A percentile compares a stretch with the other conserved stretches of the same genome.
phyloP scores from a whole-genome alignment of 495 filamentous ascomycete genomes.

The Trypethelium eluteriae region DNA sequence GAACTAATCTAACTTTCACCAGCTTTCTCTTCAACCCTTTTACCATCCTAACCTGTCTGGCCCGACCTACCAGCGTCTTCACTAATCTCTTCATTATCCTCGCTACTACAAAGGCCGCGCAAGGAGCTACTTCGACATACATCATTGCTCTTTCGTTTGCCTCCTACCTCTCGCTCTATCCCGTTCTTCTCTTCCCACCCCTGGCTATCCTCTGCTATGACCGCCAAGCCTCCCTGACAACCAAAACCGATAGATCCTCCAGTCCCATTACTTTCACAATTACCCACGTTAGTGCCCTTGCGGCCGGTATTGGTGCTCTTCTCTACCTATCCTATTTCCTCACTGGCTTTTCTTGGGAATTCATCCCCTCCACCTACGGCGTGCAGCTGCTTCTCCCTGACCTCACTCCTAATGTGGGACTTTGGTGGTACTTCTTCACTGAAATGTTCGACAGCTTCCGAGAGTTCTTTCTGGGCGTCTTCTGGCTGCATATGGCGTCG shows the following conservation, averaged over 20 bases:
- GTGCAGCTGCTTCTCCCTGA: constrained; percentile 86
- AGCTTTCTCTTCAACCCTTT: constrained; percentile 94
- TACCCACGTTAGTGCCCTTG: constrained; percentile 26
- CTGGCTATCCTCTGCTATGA: constrained; percentile 78
- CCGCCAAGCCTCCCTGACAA: constrained; percentile 28
- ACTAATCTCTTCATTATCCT: constrained; percentile 82
- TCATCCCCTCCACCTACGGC: constrained; percentile 81
- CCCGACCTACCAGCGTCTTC: constrained; percentile 84
- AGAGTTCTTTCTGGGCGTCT: constrained; percentile 92
- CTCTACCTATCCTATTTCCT: constrained; percentile 66
- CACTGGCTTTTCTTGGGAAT: constrained; percentile 73
- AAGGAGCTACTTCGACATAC: constrained; percentile 62
- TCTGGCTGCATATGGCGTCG: constrained; percentile 86
- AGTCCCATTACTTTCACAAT: constrained; percentile 20
- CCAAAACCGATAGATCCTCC: constrained; percentile 7
- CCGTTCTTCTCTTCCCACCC: constrained; percentile 75
- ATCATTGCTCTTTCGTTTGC: constrained; percentile 82
- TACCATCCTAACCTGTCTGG: constrained; percentile 85
- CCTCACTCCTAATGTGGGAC: constrained; percentile 85
- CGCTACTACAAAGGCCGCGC: constrained; percentile 74
- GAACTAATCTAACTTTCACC: constrained; percentile 16
- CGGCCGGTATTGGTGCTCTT: constrained; percentile 44
- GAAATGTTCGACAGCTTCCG: constrained; percentile 99
- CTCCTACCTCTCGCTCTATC: constrained; percentile 86
- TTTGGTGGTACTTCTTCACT: constrained; percentile 99